Evolutionary conservation across 2,329 filamentous ascomycete species (phyloP).

Genomic region (Cordyceps javanica): DNA sequence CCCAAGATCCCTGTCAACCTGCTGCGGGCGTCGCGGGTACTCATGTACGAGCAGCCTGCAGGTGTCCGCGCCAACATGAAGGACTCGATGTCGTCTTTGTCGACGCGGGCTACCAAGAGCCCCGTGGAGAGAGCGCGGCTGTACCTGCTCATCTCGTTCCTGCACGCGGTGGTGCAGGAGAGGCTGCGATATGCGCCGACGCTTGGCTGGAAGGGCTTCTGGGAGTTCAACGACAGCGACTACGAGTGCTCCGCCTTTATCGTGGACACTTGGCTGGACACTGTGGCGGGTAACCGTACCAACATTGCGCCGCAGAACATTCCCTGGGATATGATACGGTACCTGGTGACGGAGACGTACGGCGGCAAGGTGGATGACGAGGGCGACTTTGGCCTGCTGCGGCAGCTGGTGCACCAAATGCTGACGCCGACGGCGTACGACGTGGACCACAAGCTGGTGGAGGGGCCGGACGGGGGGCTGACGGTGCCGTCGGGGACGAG

Average conservation of each 20-base stretch:
- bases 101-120: conserved; percentile 67
- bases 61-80: conserved; percentile 98
- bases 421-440: conserved; percentile 89
- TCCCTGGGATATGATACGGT: conserved; percentile 93
- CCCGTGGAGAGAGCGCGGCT: conserved; percentile 87
- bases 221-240: conserved; percentile 99
- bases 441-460: conserved; percentile 82
- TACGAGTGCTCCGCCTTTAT: conserved; percentile 97
- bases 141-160: conserved; percentile 85
- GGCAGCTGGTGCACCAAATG: conserved; percentile 66
- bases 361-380: conserved; percentile 96
- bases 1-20: conserved; percentile 96
- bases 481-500: conserved; percentile 74
- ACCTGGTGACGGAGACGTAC: conserved; percentile 87
- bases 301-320: conserved; percentile 93
- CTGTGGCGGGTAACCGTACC: conserved; percentile 73
- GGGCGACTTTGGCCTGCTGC: conserved; percentile 70
- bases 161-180: conserved; percentile 95
- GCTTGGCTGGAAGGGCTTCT: conserved; percentile 96
- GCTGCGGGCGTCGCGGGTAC: conserved; percentile 82
- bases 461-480: conserved; percentile 57
- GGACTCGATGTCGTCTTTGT: conserved; percentile 82
- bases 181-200: conserved; percentile 88
- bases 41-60: conserved; percentile 98
- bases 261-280: conserved; percentile 90